These are phyloP conservation scores for Mucor velutinosus DNA, from an alignment of 371 early-diverging fungal species.

Conservation along the genomic window DNA sequence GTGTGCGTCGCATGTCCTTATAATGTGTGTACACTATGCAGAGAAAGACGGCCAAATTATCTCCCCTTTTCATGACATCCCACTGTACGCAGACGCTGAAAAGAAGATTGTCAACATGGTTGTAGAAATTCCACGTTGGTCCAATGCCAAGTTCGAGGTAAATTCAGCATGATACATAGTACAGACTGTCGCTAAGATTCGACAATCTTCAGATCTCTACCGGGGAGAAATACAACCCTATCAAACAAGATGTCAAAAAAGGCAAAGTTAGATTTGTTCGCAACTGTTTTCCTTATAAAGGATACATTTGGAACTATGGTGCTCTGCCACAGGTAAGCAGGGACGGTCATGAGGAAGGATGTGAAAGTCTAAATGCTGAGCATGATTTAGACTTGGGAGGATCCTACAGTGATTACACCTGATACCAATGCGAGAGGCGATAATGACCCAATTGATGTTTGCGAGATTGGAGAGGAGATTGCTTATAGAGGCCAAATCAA, in stretches of 20 bases:
- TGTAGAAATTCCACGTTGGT: conserved; percentile 99
- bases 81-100: conserved; percentile 87
- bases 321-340: conserved; percentile 88
- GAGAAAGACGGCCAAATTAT: conserved; percentile 73
- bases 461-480: conserved; percentile 95
- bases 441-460: conserved; percentile 98
- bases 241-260: conserved; percentile 99
- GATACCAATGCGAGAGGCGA: conserved; percentile 95
- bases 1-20: neutral
- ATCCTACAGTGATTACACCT: conserved; percentile 82
- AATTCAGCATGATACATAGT: neutral
- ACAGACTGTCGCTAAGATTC: no score
- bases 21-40: conserved; percentile 15
- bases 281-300: conserved; percentile 99
- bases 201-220: conserved; percentile 75
- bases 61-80: conserved; percentile 99
- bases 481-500: conserved; percentile 96
- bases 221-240: conserved; percentile 95
- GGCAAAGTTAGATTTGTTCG: conserved; percentile 98
- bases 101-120: conserved; percentile 94
- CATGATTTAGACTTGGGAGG: conserved; percentile 93
- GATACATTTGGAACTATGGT: conserved; percentile 99
- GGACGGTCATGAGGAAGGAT: no score
- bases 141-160: conserved; percentile 99
- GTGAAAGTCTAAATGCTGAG: neutral